A percentile compares a stretch with the other conserved stretches of the same genome.
phyloP scores from a whole-genome alignment of 2,329 filamentous ascomycete genomes.

The Fusarium penzigii region DNA sequence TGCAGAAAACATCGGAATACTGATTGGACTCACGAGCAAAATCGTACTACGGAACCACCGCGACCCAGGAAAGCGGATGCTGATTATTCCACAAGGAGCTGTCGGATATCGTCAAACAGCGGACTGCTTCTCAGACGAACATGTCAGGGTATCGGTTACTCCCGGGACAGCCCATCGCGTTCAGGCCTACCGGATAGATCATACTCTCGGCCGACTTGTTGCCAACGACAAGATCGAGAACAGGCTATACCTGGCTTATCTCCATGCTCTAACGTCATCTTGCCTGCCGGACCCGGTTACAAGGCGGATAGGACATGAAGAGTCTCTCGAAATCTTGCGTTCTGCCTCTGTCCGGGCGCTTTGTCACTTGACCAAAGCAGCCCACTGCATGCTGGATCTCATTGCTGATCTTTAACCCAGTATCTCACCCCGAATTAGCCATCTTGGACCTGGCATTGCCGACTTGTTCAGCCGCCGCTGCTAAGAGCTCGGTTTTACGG shows the following conservation, averaged over 20 bases:
- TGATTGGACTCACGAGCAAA: constrained; percentile 25
- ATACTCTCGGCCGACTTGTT: constrained; percentile 47
- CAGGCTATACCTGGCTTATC: constrained; percentile 50
- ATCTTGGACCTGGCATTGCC: too few relatives aligned
- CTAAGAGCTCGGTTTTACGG: too few relatives aligned
- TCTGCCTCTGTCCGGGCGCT: constrained; percentile 49
- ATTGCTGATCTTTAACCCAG: constrained; percentile 10
- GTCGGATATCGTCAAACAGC: neutral
- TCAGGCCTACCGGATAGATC: constrained; percentile 52
- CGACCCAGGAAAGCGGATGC: constrained; percentile 30
- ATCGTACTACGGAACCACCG: constrained; percentile 50
- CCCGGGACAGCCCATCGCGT: constrained; percentile 15
- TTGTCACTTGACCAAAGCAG: neutral
- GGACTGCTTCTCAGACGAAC: constrained; percentile 1
- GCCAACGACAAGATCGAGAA: constrained; percentile 53
- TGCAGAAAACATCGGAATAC: constrained; percentile 14
- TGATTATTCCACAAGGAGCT: constrained; percentile 41
- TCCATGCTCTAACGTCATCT: constrained; percentile 57
- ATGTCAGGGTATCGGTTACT: constrained; percentile 40
- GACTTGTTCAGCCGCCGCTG: too few relatives aligned
- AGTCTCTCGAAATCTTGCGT: constrained; percentile 48
- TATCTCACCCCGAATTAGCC: too few relatives aligned
- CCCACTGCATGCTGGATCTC: neutral
- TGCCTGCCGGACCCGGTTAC: constrained; percentile 53
- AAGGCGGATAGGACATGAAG: constrained; percentile 53